phyloP scores from a whole-genome alignment of 768 basidiomycete species.

The Termitomyces sp. region DNA sequence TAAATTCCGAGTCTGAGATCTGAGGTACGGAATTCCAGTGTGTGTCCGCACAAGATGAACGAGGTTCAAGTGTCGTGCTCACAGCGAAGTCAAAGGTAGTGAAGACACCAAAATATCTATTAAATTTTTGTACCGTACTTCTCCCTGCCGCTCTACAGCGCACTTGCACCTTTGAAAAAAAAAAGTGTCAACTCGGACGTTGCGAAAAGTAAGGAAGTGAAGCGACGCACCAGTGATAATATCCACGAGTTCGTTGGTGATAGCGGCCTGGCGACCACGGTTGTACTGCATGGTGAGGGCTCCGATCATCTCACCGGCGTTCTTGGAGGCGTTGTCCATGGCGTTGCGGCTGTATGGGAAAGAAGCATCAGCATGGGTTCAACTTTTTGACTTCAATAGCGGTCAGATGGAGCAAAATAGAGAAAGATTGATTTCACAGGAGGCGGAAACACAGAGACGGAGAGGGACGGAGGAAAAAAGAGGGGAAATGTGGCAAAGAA shows the following conservation, averaged over 20 bases:
- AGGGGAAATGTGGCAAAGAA: neutral
- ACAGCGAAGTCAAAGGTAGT: neutral
- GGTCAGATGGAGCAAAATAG: too few relatives aligned
- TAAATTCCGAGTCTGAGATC: neutral
- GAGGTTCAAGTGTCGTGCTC: neutral
- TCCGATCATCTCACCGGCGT: conserved; percentile 91
- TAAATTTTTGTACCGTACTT: conserved; percentile 3
- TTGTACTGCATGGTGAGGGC: conserved; percentile 93
- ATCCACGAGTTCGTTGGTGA: conserved; percentile 93
- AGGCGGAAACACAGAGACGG: too few relatives aligned
- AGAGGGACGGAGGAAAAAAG: neutral
- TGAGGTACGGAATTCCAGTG: neutral
- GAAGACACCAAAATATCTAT: neutral
- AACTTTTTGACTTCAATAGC: neutral
- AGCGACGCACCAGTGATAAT: conserved; percentile 77
- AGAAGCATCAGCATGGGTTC: conserved; percentile 3
- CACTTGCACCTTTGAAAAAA: conserved; percentile 38
- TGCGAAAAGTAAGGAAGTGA: neutral
- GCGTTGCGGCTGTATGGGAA: conserved; percentile 76
- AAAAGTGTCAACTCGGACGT: neutral
- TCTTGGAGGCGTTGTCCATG: conserved; percentile 99
- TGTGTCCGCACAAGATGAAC: neutral
- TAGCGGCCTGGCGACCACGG: conserved; percentile 96
- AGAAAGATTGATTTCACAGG: too few relatives aligned
- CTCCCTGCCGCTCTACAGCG: conserved; percentile 28